Percentiles rank a stretch among this genome's conserved stretches.
phyloP scores from a whole-genome alignment of 495 filamentous ascomycete genomes.

The Xylaria flabelliformis region DNA sequence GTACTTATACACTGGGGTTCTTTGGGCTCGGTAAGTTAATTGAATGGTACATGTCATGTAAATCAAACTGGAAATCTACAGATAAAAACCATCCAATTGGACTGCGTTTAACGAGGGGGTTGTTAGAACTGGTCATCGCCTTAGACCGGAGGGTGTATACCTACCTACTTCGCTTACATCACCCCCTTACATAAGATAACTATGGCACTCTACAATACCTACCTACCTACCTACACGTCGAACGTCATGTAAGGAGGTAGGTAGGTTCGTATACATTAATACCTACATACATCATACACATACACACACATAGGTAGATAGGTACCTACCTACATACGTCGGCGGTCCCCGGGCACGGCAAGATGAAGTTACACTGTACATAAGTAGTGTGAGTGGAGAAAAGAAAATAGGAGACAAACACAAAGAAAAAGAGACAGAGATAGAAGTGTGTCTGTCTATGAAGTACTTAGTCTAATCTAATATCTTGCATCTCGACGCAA shows the following conservation, averaged over 20 bases:
- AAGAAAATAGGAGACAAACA: not conserved
- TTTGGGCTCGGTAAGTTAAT: not conserved
- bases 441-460: no score
- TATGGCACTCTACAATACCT: no score
- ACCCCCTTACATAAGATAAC: no score
- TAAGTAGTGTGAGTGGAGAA: slow-evolving; percentile 4
- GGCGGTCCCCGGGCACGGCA: not conserved
- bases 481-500: no score
- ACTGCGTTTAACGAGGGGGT: not conserved
- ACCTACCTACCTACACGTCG: no score
- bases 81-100: not conserved
- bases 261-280: no score
- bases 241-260: no score
- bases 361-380: not conserved
- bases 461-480: no score
- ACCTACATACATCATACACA: not conserved
- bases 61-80: not conserved
- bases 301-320: not conserved
- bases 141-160: not conserved
- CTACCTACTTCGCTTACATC: no score
- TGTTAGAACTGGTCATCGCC: not conserved
- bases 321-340: not conserved
- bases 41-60: not conserved
- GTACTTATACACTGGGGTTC: not conserved
- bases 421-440: not conserved